Conservation (phyloP, 1,284 basidiomycete species). For the Cutaneotrichosporon mucoides region DNA sequence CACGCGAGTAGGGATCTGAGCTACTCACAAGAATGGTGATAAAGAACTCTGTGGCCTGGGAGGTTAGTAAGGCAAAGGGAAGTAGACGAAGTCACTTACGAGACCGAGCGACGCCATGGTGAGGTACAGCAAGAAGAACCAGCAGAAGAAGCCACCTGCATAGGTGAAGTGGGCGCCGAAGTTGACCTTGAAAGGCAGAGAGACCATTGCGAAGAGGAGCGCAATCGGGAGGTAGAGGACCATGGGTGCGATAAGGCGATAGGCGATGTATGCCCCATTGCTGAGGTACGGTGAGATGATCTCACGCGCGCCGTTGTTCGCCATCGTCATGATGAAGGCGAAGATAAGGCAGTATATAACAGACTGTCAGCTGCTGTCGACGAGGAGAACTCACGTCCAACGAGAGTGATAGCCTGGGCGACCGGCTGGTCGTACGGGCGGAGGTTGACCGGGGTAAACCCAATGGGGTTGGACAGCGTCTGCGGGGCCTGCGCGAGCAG, state of each 20-base stretch:
- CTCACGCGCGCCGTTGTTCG: conserved; percentile 50
- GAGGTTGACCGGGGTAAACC: conserved; percentile 57
- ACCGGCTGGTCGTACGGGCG: conserved; percentile 64
- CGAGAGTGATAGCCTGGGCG: conserved; percentile 66
- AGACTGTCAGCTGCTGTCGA: conserved; percentile 42
- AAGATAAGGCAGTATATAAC: conserved; percentile 48
- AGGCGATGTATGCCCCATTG: conserved; percentile 55
- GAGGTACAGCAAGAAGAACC: conserved; percentile 68
- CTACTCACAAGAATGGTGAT: conserved; percentile 38
- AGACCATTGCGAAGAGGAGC: conserved; percentile 61
- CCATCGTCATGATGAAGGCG: conserved; percentile 49
- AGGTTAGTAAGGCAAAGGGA: no score
- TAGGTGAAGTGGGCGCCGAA: conserved; percentile 46
- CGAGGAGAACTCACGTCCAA: conserved; percentile 63
- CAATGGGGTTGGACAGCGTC: conserved; percentile 57
- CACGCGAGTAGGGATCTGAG: no score
- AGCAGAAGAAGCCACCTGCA: conserved; percentile 62
- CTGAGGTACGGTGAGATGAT: conserved; percentile 53
- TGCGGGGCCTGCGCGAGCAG: conserved; percentile 58
- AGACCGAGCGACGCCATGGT: conserved; percentile 50
- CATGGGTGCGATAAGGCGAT: conserved; percentile 59
- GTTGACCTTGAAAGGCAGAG: conserved; percentile 60
- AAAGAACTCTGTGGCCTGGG: conserved; percentile 17
- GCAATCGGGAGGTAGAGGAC: conserved; percentile 60
- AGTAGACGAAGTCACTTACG: conserved; percentile 48